These are phyloP conservation scores for Fusarium sororula DNA, from an alignment of 2,329 filamentous ascomycete genomes.

Conservation along the genomic window DNA sequence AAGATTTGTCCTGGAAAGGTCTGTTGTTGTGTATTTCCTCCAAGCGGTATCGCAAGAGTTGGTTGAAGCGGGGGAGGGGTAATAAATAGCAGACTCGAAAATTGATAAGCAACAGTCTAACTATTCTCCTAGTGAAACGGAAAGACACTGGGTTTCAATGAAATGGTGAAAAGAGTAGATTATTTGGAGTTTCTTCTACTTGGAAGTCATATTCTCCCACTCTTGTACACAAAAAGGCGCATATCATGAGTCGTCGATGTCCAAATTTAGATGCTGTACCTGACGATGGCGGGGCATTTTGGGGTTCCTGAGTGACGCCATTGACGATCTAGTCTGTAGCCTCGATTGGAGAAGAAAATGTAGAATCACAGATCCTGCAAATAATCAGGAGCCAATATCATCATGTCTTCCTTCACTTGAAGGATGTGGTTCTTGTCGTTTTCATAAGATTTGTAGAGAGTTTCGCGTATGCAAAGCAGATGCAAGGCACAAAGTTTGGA, in stretches of 20 bases:
- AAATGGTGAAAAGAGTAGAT: background rate
- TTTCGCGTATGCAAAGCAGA: background rate
- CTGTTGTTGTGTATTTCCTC: background rate
- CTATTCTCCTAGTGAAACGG: background rate
- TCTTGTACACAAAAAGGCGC: background rate
- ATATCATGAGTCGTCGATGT: slow-evolving; percentile 25
- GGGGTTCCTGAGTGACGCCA: slow-evolving; percentile 26
- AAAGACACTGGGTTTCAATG: background rate
- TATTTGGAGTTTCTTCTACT: background rate
- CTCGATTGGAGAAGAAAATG: slow-evolving; percentile 13
- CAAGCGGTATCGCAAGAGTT: background rate
- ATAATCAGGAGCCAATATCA: background rate
- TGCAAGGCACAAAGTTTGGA: background rate
- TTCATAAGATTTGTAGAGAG: background rate
- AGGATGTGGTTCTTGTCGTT: background rate
- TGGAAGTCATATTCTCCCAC: background rate
- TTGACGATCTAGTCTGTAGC: slow-evolving; percentile 21
- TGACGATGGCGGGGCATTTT: slow-evolving; percentile 16
- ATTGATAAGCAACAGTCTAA: background rate
- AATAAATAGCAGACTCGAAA: background rate
- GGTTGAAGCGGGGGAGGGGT: slow-evolving; percentile 23
- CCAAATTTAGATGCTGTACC: background rate
- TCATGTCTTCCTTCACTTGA: background rate
- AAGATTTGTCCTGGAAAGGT: background rate
- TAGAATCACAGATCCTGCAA: slow-evolving; percentile 14